These are phyloP conservation scores for Castanea sativa DNA, from an alignment of 306 rosid genomes.

Conservation along the genomic window DNA sequence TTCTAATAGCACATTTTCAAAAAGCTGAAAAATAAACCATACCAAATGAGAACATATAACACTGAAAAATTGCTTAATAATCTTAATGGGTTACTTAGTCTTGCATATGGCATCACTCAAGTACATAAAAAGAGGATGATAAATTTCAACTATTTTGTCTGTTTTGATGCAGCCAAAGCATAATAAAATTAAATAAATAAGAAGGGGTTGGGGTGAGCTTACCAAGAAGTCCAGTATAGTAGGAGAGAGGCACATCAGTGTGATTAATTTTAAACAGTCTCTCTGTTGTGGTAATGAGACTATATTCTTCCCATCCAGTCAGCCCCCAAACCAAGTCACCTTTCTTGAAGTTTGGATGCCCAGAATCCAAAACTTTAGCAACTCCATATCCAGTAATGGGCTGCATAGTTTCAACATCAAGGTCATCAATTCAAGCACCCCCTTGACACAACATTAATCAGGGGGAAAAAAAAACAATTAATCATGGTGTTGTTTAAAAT, in stretches of 20 bases:
- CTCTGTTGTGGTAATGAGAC: slow-evolving; percentile 11
- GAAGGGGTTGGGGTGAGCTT: not conserved
- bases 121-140: not conserved
- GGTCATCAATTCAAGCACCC: not conserved
- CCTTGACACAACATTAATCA: not conserved
- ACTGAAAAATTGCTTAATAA: not conserved
- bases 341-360: slow-evolving; percentile 28
- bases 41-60: not conserved
- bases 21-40: no score
- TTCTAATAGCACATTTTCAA: no score
- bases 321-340: slow-evolving; percentile 51
- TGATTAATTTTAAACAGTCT: slow-evolving; percentile 32
- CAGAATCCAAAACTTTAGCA: slow-evolving; percentile 39
- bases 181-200: not conserved
- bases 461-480: not conserved
- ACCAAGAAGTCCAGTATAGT: slow-evolving; percentile 53
- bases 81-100: not conserved
- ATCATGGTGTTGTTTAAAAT: not conserved
- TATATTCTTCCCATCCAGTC: slow-evolving; percentile 46
- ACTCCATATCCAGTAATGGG: slow-evolving; percentile 42
- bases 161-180: not conserved
- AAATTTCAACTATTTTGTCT: not conserved
- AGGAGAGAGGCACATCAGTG: slow-evolving; percentile 46
- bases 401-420: slow-evolving; percentile 22
- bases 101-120: not conserved